phyloP scores from a whole-genome alignment of 179 eudicot genomes.

The Spinacia oleracea region DNA sequence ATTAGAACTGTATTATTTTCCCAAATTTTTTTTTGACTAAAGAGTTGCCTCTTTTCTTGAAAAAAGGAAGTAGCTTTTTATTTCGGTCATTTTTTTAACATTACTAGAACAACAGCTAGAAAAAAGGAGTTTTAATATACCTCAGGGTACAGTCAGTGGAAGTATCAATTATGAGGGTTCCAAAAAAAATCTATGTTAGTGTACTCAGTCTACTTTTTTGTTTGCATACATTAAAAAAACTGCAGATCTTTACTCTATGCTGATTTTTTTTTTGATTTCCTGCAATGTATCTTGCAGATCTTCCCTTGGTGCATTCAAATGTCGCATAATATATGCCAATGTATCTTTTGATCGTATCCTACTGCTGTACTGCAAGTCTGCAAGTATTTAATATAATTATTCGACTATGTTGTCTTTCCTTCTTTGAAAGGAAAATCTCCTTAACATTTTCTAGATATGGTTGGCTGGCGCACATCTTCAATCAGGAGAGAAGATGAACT shows the following conservation, averaged over 20 bases:
- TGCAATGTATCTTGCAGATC: conserved; percentile 57
- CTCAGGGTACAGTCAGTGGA: too few relatives aligned
- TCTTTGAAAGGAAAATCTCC: conserved; percentile 28
- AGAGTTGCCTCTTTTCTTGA: background rate
- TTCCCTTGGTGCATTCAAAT: conserved; percentile 81
- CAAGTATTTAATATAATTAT: background rate
- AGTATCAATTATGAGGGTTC: too few relatives aligned
- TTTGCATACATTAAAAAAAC: background rate
- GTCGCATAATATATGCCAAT: conserved; percentile 90
- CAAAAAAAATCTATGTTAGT: too few relatives aligned
- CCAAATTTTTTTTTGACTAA: too few relatives aligned
- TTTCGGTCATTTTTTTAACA: background rate
- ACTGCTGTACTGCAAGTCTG: background rate
- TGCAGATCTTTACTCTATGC: background rate
- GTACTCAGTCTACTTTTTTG: too few relatives aligned
- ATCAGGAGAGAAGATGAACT: conserved; percentile 93
- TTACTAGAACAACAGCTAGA: too few relatives aligned
- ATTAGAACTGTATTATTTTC: too few relatives aligned
- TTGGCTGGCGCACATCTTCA: conserved; percentile 99
- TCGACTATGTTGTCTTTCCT: background rate
- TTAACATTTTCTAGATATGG: conserved; percentile 79
- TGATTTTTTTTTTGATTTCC: conserved; percentile 21
- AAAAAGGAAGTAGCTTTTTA: background rate
- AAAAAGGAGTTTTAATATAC: too few relatives aligned
- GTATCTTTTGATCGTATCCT: conserved; percentile 99